Evolutionary conservation across 2,329 filamentous ascomycete species (phyloP).

Genomic region (Mycosphaerella sp.): DNA sequence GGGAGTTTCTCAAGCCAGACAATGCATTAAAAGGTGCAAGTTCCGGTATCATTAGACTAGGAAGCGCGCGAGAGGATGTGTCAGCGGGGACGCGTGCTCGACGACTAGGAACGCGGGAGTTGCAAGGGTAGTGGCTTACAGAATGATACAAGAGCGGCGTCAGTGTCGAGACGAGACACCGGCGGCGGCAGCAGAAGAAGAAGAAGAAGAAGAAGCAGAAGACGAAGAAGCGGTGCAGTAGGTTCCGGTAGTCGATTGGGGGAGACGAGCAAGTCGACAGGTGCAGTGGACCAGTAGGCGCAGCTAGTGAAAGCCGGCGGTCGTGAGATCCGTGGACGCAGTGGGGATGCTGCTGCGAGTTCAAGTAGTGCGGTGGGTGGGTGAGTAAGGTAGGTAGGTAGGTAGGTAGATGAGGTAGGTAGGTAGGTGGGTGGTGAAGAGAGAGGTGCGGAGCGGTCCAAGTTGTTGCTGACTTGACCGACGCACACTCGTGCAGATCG

Average conservation of each 20-base stretch:
- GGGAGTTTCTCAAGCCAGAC: conserved; percentile 34
- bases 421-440: background rate
- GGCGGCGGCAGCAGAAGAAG: background rate
- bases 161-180: conserved; percentile 8
- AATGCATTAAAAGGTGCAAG: conserved; percentile 38
- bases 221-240: conserved; percentile 8
- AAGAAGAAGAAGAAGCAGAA: background rate
- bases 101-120: too few relatives aligned
- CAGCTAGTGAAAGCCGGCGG: conserved; percentile 36
- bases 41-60: conserved; percentile 12
- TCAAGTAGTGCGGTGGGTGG: too few relatives aligned
- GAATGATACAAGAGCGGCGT: conserved; percentile 29
- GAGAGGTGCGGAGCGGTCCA: background rate
- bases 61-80: conserved; percentile 7
- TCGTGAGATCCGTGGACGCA: background rate
- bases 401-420: too few relatives aligned
- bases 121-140: conserved; percentile 20
- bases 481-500: conserved; percentile 1
- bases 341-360: too few relatives aligned
- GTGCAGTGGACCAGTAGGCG: conserved; percentile 19
- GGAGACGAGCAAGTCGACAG: conserved; percentile 9
- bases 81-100: conserved; percentile 10
- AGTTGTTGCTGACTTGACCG: background rate
- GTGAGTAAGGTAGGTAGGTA: too few relatives aligned
- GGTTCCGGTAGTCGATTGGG: conserved; percentile 13